Base-by-base conservation (phyloP, 1,139 yeast species). In the Saccharomyces uvarum region DNA sequence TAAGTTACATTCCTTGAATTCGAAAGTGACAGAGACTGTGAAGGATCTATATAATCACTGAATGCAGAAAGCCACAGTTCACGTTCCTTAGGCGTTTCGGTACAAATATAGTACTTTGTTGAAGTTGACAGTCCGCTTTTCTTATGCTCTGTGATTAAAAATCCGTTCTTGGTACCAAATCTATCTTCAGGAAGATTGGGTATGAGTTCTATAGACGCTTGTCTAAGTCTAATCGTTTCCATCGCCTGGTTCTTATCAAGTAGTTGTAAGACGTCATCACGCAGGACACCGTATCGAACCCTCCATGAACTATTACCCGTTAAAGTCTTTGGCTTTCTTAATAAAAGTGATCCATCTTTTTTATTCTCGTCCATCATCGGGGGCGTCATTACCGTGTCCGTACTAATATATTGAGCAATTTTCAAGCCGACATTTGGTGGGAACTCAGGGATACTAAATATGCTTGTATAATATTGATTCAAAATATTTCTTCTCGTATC, bases 81-180 rank as follows among this genome's bases (percentile, higher is more conserved):
- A 53, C 96, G 79, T 63, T 89, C 96, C 33, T 75, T 77, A 53
- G 86, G 88, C 1, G 86, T 81, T 68, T 90, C 97, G 2, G 96
- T 89, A 70, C 96, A 89, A 57, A 90, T 78, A 52, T 84, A 80
- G 68, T 87, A 90, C 56, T 82, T 83, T 1, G 81, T 78, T 41
- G 81, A 74, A 21, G 78, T 73, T 1, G 84, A 77, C n/a, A 80
- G 71, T 51, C 81, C 78, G 28, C 81, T 76, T 62, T 81, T 82
- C 58, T 78, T 80, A 5, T 80, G 77, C 66, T 88, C 96, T 73
- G 81, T 75, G 1, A 89, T 74, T 46, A 86, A 75, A 65, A 89
- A 86, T 0, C 93, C 95, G 72, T 88, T 91, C 55, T 88, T 76
- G 54, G 84, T 85, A 1, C 91, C 89, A 56, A 81, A 79, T 54